A percentile compares a stretch with the other conserved stretches of the same genome.
These are phyloP conservation scores for Apiotrichum brassicae DNA, from an alignment of 1,284 basidiomycete genomes.

Conservation along the genomic window DNA sequence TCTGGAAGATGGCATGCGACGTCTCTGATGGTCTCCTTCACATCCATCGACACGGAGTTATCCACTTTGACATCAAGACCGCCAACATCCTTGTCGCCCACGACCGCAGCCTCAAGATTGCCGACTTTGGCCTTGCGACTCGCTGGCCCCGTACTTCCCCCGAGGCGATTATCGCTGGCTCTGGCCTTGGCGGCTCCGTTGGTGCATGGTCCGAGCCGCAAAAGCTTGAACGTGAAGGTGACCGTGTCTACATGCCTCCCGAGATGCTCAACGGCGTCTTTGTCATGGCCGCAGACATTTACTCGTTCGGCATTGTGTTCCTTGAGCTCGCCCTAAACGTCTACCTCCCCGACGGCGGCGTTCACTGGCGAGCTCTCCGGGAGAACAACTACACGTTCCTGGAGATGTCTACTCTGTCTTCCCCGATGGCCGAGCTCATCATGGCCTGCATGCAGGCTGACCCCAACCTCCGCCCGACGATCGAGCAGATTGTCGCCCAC, in stretches of 20 bases:
- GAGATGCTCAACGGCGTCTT: conserved; percentile 90
- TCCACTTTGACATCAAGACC: conserved; percentile 97
- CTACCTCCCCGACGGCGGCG: conserved; percentile 89
- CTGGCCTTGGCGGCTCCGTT: conserved; percentile 37
- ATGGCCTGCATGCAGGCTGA: conserved; percentile 71
- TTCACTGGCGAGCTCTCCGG: conserved; percentile 88
- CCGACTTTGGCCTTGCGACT: conserved; percentile 97
- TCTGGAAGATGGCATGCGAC: conserved; percentile 96
- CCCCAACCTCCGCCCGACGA: conserved; percentile 58
- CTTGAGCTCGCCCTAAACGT: conserved; percentile 94
- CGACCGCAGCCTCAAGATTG: conserved; percentile 89
- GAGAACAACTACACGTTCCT: conserved; percentile 88
- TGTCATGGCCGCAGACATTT: conserved; percentile 90
- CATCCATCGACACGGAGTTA: conserved; percentile 80
- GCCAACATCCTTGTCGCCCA: conserved; percentile 92
- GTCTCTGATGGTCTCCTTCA: conserved; percentile 80
- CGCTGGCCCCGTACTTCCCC: conserved; percentile 62
- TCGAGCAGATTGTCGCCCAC: conserved; percentile 58
- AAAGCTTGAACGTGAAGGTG: conserved; percentile 83
- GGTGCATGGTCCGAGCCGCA: conserved; percentile 13
- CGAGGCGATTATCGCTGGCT: conserved; percentile 44
- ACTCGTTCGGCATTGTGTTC: conserved; percentile 92
- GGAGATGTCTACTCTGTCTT: conserved; percentile 63
- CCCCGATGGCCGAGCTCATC: conserved; percentile 65
- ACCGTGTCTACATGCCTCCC: conserved; percentile 96